These are phyloP conservation scores for Polygonum maritimum DNA, from an alignment of 148 eudicot genomes.

Conservation along the genomic window DNA sequence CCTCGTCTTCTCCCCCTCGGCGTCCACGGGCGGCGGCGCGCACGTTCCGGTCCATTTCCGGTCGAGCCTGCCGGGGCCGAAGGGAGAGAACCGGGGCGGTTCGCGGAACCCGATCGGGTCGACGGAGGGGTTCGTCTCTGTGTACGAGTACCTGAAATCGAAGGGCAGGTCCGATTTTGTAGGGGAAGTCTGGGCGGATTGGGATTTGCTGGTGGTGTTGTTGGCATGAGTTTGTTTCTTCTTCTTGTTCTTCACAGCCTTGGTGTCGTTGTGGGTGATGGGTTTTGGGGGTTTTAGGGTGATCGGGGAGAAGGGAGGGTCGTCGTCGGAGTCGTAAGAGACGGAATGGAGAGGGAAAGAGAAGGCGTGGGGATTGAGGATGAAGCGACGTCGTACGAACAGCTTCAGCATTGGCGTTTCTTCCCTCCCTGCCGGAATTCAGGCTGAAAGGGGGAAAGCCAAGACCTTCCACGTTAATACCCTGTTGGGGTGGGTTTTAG, in stretches of 20 bases:
- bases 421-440: background rate
- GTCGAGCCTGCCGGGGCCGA: slow-evolving; percentile 88
- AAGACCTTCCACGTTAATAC: background rate
- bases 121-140: slow-evolving; percentile 42
- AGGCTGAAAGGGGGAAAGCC: background rate
- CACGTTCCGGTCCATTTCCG: slow-evolving; percentile 84
- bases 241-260: background rate
- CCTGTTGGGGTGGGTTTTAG: too few relatives aligned
- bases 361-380: slow-evolving; percentile 14
- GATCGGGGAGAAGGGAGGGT: slow-evolving; percentile 71
- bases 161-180: slow-evolving; percentile 60
- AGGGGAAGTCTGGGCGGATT: slow-evolving; percentile 13
- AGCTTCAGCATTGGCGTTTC: slow-evolving; percentile 28
- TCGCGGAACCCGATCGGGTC: slow-evolving; percentile 82
- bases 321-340: slow-evolving; percentile 35
- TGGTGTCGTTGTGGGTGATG: background rate
- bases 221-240: slow-evolving; percentile 9
- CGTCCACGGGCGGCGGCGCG: slow-evolving; percentile 33
- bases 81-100: slow-evolving; percentile 73
- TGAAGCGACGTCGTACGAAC: slow-evolving; percentile 27
- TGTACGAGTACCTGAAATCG: slow-evolving; percentile 81
- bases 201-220: slow-evolving; percentile 12
- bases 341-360: slow-evolving; percentile 16
- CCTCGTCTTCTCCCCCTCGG: slow-evolving; percentile 14
- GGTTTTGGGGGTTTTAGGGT: slow-evolving; percentile 23